These are phyloP conservation scores for Silene latifolia DNA, from an alignment of 148 eudicot genomes.

Conservation along the genomic window DNA sequence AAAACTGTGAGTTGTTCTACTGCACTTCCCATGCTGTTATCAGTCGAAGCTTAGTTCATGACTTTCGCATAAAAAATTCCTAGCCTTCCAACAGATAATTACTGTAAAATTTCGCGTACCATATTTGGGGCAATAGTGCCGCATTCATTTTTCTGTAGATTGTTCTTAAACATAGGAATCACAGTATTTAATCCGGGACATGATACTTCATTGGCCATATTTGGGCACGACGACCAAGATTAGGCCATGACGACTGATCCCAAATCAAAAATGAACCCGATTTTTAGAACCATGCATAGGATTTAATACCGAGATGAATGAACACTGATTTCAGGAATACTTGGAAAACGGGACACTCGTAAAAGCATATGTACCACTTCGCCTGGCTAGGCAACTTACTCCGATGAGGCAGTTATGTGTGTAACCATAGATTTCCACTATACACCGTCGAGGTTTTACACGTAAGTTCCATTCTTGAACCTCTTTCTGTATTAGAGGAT, in stretches of 20 bases:
- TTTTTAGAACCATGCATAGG: not conserved
- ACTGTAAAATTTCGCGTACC: not conserved
- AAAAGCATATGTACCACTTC: constrained; percentile 83
- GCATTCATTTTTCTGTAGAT: too few relatives aligned
- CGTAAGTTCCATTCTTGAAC: not conserved
- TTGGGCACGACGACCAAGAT: too few relatives aligned
- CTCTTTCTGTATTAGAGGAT: not conserved
- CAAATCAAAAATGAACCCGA: too few relatives aligned
- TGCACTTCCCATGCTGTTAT: not conserved
- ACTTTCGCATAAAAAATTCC: not conserved
- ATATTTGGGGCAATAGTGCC: too few relatives aligned
- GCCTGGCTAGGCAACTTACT: constrained; percentile 84
- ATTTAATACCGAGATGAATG: not conserved
- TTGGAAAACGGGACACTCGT: constrained; percentile 77
- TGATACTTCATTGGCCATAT: too few relatives aligned
- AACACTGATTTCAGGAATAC: constrained; percentile 50
- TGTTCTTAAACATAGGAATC: not conserved
- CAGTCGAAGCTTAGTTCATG: not conserved
- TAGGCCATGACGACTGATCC: too few relatives aligned
- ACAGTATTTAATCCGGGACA: not conserved
- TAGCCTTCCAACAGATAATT: not conserved
- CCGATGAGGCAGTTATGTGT: constrained; percentile 77
- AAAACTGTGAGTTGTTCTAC: constrained; percentile 52
- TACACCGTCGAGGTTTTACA: not conserved
- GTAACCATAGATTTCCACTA: constrained; percentile 12